Conservation (phyloP, 192 early-diverging fungal genomes). For the Thamnidium elegans region DNA sequence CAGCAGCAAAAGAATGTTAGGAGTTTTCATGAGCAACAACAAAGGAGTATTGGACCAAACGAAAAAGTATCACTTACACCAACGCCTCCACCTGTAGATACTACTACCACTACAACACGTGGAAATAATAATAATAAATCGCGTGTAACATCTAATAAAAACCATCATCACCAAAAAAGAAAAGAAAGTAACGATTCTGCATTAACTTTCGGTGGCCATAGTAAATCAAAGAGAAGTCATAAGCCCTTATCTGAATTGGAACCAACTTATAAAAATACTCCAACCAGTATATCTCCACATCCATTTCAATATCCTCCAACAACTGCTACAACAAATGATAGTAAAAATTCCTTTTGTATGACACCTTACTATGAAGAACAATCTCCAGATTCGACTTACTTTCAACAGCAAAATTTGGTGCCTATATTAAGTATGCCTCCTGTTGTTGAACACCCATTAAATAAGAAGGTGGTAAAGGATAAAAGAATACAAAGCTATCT, state of each 20-base stretch:
- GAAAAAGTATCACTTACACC: not conserved
- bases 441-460: not conserved
- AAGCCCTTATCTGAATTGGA: not conserved
- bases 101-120: not conserved
- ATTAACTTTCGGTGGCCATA: not conserved
- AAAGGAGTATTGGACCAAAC: not conserved
- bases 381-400: not conserved
- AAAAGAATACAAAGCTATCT: slow-evolving; percentile 12
- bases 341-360: not conserved
- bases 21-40: too few relatives aligned
- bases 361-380: not conserved
- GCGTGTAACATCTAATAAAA: slow-evolving; percentile 11
- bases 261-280: slow-evolving; percentile 8
- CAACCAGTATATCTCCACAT: slow-evolving; percentile 4
- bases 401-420: not conserved
- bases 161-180: slow-evolving; percentile 4
- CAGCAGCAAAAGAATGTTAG: too few relatives aligned
- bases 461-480: slow-evolving; percentile 10
- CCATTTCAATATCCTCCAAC: not conserved
- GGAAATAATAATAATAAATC: not conserved
- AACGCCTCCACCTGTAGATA: not conserved
- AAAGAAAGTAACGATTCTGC: slow-evolving; percentile 2
- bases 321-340: not conserved
- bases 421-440: slow-evolving; percentile 3
- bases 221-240: slow-evolving; percentile 2